phyloP scores from a whole-genome alignment of 306 rosid species.

The Rubus parviflorus region DNA sequence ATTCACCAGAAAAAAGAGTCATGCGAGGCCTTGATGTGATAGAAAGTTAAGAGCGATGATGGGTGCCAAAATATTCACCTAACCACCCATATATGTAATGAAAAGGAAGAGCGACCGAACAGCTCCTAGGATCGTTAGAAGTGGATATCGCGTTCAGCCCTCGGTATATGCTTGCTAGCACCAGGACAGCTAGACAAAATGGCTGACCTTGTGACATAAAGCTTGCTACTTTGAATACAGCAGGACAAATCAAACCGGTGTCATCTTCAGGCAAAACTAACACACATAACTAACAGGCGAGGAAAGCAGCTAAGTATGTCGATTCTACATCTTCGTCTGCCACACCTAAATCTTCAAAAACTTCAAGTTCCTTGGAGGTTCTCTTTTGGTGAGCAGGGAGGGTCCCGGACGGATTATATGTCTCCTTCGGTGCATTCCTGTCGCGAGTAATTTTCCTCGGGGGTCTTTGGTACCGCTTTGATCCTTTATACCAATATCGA shows the following conservation, averaged over 20 bases:
- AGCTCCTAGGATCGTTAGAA: neutral
- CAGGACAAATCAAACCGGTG: rapidly evolving
- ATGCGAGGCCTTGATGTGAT: too few relatives aligned
- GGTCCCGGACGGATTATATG: too few relatives aligned
- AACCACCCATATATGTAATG: neutral
- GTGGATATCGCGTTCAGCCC: neutral
- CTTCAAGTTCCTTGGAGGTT: rapidly evolving
- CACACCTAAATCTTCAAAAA: too few relatives aligned
- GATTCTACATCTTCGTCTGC: too few relatives aligned
- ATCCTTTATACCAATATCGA: too few relatives aligned
- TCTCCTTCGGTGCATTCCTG: too few relatives aligned
- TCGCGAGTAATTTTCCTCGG: too few relatives aligned
- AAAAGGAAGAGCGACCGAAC: neutral
- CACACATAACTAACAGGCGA: neutral
- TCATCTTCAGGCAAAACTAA: neutral
- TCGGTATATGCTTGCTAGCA: neutral
- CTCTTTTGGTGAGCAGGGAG: rapidly evolving
- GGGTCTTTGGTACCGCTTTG: too few relatives aligned
- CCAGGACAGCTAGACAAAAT: neutral
- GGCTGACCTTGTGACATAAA: rapidly evolving
- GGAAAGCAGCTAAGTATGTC: neutral
- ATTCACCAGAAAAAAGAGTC: too few relatives aligned
- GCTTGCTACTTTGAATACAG: neutral
- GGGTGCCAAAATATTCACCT: neutral
- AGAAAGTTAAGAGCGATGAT: too few relatives aligned